Evolutionary conservation across 2,329 filamentous ascomycete species (phyloP), one percentile per base, ranked within the genome.

Genomic region (Fusarium virguliforme): DNA sequence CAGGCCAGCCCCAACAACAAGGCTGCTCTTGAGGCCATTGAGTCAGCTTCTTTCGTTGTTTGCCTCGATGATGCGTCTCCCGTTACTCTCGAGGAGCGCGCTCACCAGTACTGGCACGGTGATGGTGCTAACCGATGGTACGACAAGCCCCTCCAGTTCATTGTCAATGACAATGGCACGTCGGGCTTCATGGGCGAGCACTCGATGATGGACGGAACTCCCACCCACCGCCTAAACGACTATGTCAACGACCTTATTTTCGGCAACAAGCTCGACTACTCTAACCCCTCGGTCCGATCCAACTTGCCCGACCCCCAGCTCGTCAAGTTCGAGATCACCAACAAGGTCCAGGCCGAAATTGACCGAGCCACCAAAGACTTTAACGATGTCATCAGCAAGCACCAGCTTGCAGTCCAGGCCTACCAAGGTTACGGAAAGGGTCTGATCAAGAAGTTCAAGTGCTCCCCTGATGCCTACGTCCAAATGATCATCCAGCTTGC

Each of bases 171-270:
- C 81, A 99, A 99, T 81, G 96, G 96, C 75, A 97, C 96, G 8
- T 93, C 96, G 3, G 96, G 96, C 68, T 99, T 99, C 87, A 95
- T 94, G 88, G 96, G 96, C 78, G 96, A 99, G 84, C 96, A 99
- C 87, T 97, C 93, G 77, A 98, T 99, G 96, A 99, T 99, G 97
- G 96, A 99, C 80, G 96, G 97, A 72, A 99, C 96, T 7, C 95
- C 97, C 1, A 99, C 97, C 3, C 96, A 98, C 83, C 92, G 97
- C 48, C 88, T 99, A 15, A 99, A 98, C 82, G 96, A 99, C 87
- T 96, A 94, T 79, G 88, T 97, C 79, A 97, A 95, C 85, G 90
- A 93, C 79, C 88, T 93, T 78, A 98, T 98, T 81, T 95, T 97
- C 84, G 91, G 92, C 84, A 95, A 97, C 85, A 97, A 96, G 81